Conservation (phyloP, 202 grass and related monocot genomes). For the Zizania palustris region DNA sequence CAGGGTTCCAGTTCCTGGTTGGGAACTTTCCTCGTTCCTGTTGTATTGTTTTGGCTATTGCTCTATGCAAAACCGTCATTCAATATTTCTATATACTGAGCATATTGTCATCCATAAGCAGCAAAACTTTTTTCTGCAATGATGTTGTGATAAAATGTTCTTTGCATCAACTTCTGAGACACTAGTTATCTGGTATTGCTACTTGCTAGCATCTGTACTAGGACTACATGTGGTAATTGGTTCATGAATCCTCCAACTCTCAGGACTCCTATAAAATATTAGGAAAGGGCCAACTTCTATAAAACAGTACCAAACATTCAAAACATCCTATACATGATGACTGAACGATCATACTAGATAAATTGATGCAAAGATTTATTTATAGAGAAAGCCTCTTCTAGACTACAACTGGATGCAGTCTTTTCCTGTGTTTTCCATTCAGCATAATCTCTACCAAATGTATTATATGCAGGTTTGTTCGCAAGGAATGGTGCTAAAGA, state of each 20-base stretch:
- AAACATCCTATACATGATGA: not conserved
- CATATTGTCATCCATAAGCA: not conserved
- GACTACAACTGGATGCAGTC: not conserved
- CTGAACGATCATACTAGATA: not conserved
- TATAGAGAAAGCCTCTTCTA: not conserved
- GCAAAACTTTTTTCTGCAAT: not conserved
- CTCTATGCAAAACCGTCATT: not conserved
- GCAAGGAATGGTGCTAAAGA: conserved; percentile 61
- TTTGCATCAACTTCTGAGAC: conserved; percentile 6
- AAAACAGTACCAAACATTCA: not conserved
- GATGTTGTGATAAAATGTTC: conserved; percentile 14
- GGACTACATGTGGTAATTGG: not conserved
- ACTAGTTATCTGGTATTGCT: not conserved
- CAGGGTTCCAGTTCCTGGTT: not conserved
- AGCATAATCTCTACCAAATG: conserved; percentile 15
- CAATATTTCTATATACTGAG: not conserved
- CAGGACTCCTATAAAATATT: not conserved
- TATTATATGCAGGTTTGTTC: conserved; percentile 54
- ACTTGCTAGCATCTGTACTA: conserved; percentile 10
- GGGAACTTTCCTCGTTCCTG: not conserved
- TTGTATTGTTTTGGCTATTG: not conserved
- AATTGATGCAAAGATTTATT: not conserved
- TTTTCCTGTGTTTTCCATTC: conserved; percentile 17
- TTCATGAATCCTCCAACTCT: not conserved
- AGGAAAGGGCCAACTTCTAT: not conserved